Evolutionary conservation across 1,139 yeast species (phyloP).

Genomic region (Zhuliangozyma parablackwelliae): DNA sequence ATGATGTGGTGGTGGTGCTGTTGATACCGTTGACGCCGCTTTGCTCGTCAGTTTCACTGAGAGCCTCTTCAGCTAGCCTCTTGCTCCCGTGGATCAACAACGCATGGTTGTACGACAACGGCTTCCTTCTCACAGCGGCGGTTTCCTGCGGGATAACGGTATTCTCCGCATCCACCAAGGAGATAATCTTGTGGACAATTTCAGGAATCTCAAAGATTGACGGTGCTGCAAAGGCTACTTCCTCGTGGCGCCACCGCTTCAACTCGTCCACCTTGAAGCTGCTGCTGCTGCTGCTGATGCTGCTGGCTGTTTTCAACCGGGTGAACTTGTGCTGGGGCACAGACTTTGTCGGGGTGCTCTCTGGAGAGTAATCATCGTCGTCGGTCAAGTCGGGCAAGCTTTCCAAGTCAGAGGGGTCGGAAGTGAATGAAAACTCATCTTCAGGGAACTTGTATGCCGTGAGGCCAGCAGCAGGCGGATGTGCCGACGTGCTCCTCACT

Average conservation of each 20-base stretch:
- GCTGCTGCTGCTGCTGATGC: too few relatives aligned
- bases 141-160: slow-evolving; percentile 55
- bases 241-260: too few relatives aligned
- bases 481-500: background rate
- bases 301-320: background rate
- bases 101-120: slow-evolving; percentile 60
- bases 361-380: slow-evolving; percentile 32
- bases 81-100: slow-evolving; percentile 46
- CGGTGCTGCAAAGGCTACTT: slow-evolving; percentile 14
- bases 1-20: background rate
- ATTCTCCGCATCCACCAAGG: slow-evolving; percentile 49
- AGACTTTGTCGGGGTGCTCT: slow-evolving; percentile 20
- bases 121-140: slow-evolving; percentile 59
- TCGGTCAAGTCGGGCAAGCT: slow-evolving; percentile 35
- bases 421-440: slow-evolving; percentile 15
- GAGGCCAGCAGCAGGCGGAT: background rate
- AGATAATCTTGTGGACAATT: slow-evolving; percentile 57
- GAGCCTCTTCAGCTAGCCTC: slow-evolving; percentile 44
- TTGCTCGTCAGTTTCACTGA: slow-evolving; percentile 26
- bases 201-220: slow-evolving; percentile 74
- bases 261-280: too few relatives aligned
- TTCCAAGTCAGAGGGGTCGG: slow-evolving; percentile 27
- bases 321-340: slow-evolving; percentile 2
- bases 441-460: too few relatives aligned
- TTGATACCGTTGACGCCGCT: slow-evolving; percentile 3